phyloP scores from a whole-genome alignment of 2,329 filamentous ascomycete species.

The Calonectria pseudoreteaudii region DNA sequence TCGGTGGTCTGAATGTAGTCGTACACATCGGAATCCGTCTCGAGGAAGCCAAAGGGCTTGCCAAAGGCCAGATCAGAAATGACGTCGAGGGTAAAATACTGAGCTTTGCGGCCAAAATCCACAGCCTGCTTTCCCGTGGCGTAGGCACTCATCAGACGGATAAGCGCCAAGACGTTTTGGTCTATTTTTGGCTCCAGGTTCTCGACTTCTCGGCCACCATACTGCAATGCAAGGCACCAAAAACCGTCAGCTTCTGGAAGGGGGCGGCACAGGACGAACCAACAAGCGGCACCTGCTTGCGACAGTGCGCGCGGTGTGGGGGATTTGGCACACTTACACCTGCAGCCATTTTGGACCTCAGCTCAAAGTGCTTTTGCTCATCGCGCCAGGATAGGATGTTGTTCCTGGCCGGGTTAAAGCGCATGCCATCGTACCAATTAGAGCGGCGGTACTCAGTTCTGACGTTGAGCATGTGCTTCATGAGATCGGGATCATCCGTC shows the following conservation, averaged over 20 bases:
- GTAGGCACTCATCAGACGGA: constrained; percentile 48
- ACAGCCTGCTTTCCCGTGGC: constrained; percentile 8
- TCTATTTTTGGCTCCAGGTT: constrained; percentile 28
- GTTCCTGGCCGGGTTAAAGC: constrained; percentile 64
- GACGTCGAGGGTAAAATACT: constrained; percentile 66
- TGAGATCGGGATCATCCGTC: constrained; percentile 53
- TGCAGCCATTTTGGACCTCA: constrained; percentile 61
- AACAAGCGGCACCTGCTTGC: background rate
- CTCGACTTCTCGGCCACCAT: constrained; percentile 65
- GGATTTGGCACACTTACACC: constrained; percentile 51
- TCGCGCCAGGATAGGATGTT: constrained; percentile 63
- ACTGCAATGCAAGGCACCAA: constrained; percentile 38
- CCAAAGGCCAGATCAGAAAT: constrained; percentile 65
- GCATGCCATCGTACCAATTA: constrained; percentile 61
- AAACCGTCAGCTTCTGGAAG: background rate
- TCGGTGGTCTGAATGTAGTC: constrained; percentile 59
- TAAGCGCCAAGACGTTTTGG: constrained; percentile 55
- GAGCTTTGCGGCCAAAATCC: constrained; percentile 60
- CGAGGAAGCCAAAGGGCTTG: constrained; percentile 58
- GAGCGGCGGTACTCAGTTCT: constrained; percentile 49
- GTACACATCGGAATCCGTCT: constrained; percentile 58
- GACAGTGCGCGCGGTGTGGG: background rate
- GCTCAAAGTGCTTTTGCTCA: constrained; percentile 55
- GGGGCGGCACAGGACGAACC: background rate
- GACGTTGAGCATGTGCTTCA: constrained; percentile 49